Evolutionary conservation across 192 early-diverging fungal genomes (phyloP), one percentile per base, ranked within the genome.

Genomic region (Backusella circina): DNA sequence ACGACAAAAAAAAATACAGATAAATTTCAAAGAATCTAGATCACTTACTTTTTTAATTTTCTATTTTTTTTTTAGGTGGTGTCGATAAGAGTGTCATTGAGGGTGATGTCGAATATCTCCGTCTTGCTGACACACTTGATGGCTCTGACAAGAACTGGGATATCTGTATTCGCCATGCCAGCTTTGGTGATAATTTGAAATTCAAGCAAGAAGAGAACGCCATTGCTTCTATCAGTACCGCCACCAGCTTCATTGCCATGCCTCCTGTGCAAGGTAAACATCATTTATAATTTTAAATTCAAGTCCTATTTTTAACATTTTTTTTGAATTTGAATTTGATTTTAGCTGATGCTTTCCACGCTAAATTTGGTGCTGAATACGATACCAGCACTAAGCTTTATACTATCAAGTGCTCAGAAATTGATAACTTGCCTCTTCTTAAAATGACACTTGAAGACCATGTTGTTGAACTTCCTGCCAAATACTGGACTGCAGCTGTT

Each of bases 191-290:
- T 3, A 26, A 61, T 10, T 26, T 81, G 16, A 67, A 26, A 33
- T 30, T 81, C 15, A 35, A 70, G 33, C 79, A 81, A 44, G 28
- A 70, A 33, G 18, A 74, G 3, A 38, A 73, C 61, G 79, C 79
- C 23, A 77, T 81, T 74, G 79, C 79, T 26, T 67, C 79, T 51
- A 77, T 81, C 68, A 77, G 75, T 54, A 77, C 79, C 10, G 77
- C 79, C 36, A 76, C 70, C 28, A 65, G 64, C 31, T 81, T 70
- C 38, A 81, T 81, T 32, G 36, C 68, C n/a, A 74, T 81, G 79
- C 79, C 79, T 65, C 36, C 30, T 18, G 13, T 31, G 3, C 79
- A 81, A 71, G 54, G 54, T 61, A 61, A 61, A 28, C 5, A 21
- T 21, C 50, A 44, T 51, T 26, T 61, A 23, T 13, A 0, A 12